phyloP scores from a whole-genome alignment of 768 basidiomycete species.

The Phylloporus arenicola region DNA sequence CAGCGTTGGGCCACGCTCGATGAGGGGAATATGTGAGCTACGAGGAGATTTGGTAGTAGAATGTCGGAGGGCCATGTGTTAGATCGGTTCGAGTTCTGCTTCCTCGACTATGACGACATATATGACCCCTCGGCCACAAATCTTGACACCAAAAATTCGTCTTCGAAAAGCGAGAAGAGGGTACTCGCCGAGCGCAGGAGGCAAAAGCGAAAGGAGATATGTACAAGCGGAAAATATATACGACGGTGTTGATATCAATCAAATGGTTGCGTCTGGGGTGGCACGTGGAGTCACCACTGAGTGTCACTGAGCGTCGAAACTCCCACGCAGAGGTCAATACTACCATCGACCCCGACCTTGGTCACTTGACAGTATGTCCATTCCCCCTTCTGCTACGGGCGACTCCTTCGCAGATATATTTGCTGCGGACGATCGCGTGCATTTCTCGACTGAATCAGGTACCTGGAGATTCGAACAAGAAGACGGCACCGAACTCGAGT shows the following conservation, averaged over 20 bases:
- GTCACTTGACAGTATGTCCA: constrained; percentile 18
- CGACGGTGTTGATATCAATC: too few species aligned
- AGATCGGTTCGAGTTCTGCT: constrained; percentile 36
- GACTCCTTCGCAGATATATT: constrained; percentile 59
- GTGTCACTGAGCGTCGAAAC: too few species aligned
- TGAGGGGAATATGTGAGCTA: constrained; percentile 81
- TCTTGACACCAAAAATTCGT: constrained; percentile 65
- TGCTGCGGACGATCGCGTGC: constrained; percentile 73
- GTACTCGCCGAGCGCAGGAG: constrained; percentile 74
- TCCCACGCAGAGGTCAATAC: too few species aligned
- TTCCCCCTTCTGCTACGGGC: constrained; percentile 44
- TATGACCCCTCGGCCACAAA: constrained; percentile 73
- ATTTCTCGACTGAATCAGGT: constrained; percentile 66
- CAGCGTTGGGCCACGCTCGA: constrained; percentile 83
- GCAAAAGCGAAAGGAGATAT: constrained; percentile 64
- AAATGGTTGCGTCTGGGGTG: too few species aligned
- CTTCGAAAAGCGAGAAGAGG: constrained; percentile 65
- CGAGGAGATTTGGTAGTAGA: constrained; percentile 62
- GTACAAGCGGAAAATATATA: constrained; percentile 66
- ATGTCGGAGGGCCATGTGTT: constrained; percentile 46
- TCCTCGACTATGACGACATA: constrained; percentile 82
- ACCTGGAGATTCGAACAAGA: constrained; percentile 91
- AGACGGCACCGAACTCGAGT: constrained; percentile 89
- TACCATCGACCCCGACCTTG: too few species aligned
- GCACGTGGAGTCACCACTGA: too few species aligned